Base-by-base conservation (phyloP, 2,329 filamentous ascomycete genomes). In the Tolypocladium tundrense region DNA sequence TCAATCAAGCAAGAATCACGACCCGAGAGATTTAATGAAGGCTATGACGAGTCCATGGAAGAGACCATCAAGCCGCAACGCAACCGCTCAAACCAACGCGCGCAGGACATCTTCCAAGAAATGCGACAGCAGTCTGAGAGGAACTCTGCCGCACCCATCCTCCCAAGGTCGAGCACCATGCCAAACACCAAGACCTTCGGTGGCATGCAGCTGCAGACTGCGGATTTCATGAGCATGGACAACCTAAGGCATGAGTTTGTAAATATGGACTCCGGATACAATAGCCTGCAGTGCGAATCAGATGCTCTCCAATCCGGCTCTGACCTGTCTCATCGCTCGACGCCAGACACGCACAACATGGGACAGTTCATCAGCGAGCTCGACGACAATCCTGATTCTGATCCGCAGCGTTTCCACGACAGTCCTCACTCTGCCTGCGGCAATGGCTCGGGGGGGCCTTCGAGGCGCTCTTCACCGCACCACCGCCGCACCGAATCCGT, bases 11-110 rank as follows among this genome's bases (percentile, higher is more conserved):
- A 76, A 42, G 68, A 74, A 53, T 62, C 70, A 19, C 70, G 71
- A 4, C 74, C 75, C 3, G 74, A 70, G 63, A 72, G 87, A 57
- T 87, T 87, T 66, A 69, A 78, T 3, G 82, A 86, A 33, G 78
- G 77, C 52, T 85, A 85, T 62, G 84, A 87, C 64, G 83, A 84
- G 69, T 85, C 83, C 16, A 83, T 85, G 80, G 83, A 86, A 66
- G 83, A 85, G 69, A 86, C 84, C 0, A 77, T 87, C 64, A 86
- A 85, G 72, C 83, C 84, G 6, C 66, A 70, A 16, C 75, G 76
- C 40, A 72, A 68, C 57, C 75, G 72, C 37, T 66, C 69, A 39
- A 78, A 76, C 60, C 73, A 69, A 58, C 75, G 77, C 43, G 70
- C 76, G 41, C 77, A 78, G 60, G 79, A 75, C 39, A 75, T 82